Evolutionary conservation across 1,139 yeast genomes (phyloP).

Genomic region (Zygoascus meyerae): DNA sequence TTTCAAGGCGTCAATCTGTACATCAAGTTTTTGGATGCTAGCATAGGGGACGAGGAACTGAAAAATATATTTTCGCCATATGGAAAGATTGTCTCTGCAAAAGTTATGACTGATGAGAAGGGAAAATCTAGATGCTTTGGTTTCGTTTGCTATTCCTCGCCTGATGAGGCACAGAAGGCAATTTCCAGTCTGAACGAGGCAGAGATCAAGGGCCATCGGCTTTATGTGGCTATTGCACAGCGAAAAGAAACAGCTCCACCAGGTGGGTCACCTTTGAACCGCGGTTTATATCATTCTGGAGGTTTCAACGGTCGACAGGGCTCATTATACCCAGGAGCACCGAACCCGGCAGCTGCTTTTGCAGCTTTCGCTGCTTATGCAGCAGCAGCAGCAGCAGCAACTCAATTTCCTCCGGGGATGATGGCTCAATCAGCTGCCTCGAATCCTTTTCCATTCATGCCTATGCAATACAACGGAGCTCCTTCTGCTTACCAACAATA

Average conservation of each 20-base stretch:
- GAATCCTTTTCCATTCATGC: slow-evolving; percentile 11
- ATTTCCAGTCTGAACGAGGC: slow-evolving; percentile 88
- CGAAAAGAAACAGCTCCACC: slow-evolving; percentile 50
- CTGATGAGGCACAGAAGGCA: slow-evolving; percentile 80
- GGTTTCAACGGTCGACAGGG: slow-evolving; percentile 3
- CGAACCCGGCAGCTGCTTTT: slow-evolving; percentile 12
- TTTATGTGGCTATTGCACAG: slow-evolving; percentile 92
- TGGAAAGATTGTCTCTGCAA: slow-evolving; percentile 85
- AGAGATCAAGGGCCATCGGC: slow-evolving; percentile 78
- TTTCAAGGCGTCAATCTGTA: slow-evolving; percentile 89
- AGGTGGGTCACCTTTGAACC: slow-evolving; percentile 2
- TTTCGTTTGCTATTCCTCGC: slow-evolving; percentile 85
- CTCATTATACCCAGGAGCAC: neutral
- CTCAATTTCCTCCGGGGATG: slow-evolving; percentile 5
- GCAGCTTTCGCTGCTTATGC: slow-evolving; percentile 16
- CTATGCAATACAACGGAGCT: slow-evolving; percentile 6
- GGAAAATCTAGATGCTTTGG: slow-evolving; percentile 93
- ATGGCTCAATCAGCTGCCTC: slow-evolving; percentile 9
- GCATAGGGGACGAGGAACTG: slow-evolving; percentile 74
- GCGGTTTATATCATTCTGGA: slow-evolving; percentile 3
- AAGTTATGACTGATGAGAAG: slow-evolving; percentile 80
- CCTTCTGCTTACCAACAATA: neutral
- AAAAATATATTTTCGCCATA: slow-evolving; percentile 77
- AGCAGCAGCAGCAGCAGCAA: slow-evolving; percentile 13
- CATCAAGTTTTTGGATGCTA: slow-evolving; percentile 79